phyloP scores from a whole-genome alignment of 2,329 filamentous ascomycete genomes.

The Neoascochyta sp. region DNA sequence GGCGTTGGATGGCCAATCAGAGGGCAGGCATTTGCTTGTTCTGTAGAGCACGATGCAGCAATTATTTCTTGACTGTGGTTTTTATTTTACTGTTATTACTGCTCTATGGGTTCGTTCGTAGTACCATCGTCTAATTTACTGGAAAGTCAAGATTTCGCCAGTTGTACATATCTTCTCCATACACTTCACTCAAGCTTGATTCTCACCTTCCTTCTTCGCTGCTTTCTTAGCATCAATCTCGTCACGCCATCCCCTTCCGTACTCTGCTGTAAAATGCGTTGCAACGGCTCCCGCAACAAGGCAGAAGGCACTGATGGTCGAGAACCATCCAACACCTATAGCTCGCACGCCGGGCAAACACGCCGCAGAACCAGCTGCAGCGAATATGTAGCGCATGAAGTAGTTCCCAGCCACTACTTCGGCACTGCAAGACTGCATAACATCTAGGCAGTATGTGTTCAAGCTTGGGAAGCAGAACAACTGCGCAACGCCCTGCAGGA shows the following conservation, averaged over 20 bases:
- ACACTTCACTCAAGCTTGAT: conserved; percentile 18
- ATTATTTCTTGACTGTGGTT: neutral
- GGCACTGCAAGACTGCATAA: conserved; percentile 66
- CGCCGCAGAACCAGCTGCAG: conserved; percentile 64
- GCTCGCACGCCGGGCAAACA: conserved; percentile 70
- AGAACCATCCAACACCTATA: conserved; percentile 80
- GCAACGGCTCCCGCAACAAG: conserved; percentile 47
- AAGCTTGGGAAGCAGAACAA: conserved; percentile 71
- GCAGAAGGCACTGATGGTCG: conserved; percentile 62
- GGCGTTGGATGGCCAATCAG: conserved; percentile 16
- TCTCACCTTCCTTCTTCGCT: conserved; percentile 33
- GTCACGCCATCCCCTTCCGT: conserved; percentile 53
- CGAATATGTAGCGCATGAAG: conserved; percentile 71
- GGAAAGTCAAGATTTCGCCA: too few species aligned
- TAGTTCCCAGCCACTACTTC: conserved; percentile 82
- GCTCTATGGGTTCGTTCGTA: too few species aligned
- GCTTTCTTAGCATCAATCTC: conserved; percentile 50
- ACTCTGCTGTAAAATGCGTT: conserved; percentile 49
- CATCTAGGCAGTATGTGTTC: conserved; percentile 79
- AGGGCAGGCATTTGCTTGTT: conserved; percentile 15
- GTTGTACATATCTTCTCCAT: too few species aligned
- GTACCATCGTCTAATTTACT: too few species aligned
- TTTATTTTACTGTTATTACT: too few species aligned
- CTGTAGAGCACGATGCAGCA: neutral
- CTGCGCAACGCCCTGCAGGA: conserved; percentile 69